Conservation (phyloP, 768 basidiomycete genomes). For the Suillus subluteus region DNA sequence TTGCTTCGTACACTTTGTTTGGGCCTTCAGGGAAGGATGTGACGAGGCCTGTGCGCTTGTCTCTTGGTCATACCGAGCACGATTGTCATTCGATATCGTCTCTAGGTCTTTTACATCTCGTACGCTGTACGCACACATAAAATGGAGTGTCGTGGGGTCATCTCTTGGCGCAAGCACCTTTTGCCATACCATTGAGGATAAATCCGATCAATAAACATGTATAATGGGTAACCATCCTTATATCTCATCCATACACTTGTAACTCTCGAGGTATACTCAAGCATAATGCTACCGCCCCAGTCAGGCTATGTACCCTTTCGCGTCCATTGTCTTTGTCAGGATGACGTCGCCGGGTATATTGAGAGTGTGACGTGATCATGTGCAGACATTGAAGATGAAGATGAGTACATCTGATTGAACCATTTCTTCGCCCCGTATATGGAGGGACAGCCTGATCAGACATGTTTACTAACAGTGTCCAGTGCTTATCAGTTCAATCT, state of each 20-base stretch:
- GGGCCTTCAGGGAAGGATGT: too few species aligned
- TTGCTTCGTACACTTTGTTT: too few species aligned
- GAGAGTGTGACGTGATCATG: conserved; percentile 27
- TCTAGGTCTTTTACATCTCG: conserved; percentile 48
- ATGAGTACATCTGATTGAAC: not conserved
- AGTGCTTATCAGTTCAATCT: too few species aligned
- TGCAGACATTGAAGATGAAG: not conserved
- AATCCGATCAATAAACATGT: conserved; percentile 25
- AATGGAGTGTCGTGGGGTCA: conserved; percentile 52
- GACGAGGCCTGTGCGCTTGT: too few species aligned
- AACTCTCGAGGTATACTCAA: conserved; percentile 50
- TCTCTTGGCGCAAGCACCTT: conserved; percentile 63
- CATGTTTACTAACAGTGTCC: not conserved
- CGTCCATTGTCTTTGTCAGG: conserved; percentile 31
- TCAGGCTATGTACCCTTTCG: conserved; percentile 40
- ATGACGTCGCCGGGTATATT: conserved; percentile 45
- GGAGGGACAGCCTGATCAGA: not conserved
- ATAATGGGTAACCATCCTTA: conserved; percentile 42
- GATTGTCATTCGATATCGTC: too few species aligned
- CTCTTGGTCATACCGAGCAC: too few species aligned
- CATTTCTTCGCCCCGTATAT: not conserved
- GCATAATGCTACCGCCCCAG: conserved; percentile 48
- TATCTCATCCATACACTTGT: too few species aligned
- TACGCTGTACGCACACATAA: conserved; percentile 66
- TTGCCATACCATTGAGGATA: conserved; percentile 14